These are phyloP conservation scores for Emmonsiellopsis sp. DNA, from an alignment of 2,329 filamentous ascomycete genomes.

Conservation along the genomic window DNA sequence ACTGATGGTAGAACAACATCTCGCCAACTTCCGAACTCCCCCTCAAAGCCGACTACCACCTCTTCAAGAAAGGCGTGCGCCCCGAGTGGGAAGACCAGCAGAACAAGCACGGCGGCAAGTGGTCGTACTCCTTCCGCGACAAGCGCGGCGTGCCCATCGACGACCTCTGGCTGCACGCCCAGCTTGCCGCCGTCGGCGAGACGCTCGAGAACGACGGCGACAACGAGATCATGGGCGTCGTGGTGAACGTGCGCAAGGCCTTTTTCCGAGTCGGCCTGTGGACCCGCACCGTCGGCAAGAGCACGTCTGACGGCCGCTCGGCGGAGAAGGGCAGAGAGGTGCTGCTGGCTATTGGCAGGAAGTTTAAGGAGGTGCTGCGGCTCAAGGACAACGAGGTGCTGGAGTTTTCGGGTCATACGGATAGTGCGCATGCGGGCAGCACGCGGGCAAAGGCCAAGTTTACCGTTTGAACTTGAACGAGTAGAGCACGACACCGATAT, in stretches of 20 bases:
- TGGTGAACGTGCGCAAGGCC: conserved; percentile 96
- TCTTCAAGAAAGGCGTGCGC: conserved; percentile 95
- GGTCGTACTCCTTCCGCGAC: conserved; percentile 92
- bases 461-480: conserved; percentile 51
- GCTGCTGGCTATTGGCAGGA: conserved; percentile 71
- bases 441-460: conserved; percentile 95
- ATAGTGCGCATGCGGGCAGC: conserved; percentile 85
- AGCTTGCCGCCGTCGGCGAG: conserved; percentile 94
- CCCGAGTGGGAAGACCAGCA: conserved; percentile 98
- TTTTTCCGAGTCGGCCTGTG: conserved; percentile 97
- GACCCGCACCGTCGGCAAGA: conserved; percentile 89
- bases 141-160: conserved; percentile 89
- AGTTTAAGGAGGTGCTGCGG: conserved; percentile 88
- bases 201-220: conserved; percentile 89
- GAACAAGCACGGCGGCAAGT: conserved; percentile 99
- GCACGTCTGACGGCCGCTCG: conserved; percentile 63
- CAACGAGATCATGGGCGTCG: conserved; percentile 97
- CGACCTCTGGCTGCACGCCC: conserved; percentile 91
- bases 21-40: conserved; percentile 90
- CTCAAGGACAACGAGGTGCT: conserved; percentile 67
- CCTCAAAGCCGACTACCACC: conserved; percentile 97
- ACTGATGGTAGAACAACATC: conserved; percentile 76
- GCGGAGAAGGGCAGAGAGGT: conserved; percentile 77
- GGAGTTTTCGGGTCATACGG: conserved; percentile 95
- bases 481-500: not conserved